phyloP scores from a whole-genome alignment of 2,329 filamentous ascomycete species.

The Aspergillus niger region DNA sequence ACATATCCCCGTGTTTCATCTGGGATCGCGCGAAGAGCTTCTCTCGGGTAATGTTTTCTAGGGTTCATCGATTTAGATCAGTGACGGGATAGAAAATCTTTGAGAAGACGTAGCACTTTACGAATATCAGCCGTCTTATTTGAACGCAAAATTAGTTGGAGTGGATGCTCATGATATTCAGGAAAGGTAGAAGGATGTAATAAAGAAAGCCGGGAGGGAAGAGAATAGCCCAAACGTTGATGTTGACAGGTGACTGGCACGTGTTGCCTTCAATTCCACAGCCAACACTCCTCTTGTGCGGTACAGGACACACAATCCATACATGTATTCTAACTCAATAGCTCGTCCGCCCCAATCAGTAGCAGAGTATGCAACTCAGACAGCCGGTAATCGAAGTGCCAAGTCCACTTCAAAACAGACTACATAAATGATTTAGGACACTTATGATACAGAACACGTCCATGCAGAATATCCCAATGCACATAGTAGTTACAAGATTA shows the following conservation, averaged over 20 bases:
- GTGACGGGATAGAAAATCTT: too few species aligned
- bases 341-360: too few species aligned
- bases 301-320: too few species aligned
- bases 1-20: slow-evolving; percentile 52
- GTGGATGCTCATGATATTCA: background rate
- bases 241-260: background rate
- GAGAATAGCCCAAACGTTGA: background rate
- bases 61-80: background rate
- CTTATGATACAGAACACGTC: too few species aligned
- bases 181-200: background rate
- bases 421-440: too few species aligned
- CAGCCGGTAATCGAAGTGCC: too few species aligned
- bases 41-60: slow-evolving; percentile 52
- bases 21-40: slow-evolving; percentile 68
- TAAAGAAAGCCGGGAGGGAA: background rate
- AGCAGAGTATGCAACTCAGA: too few species aligned
- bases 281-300: too few species aligned
- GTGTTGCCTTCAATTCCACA: background rate
- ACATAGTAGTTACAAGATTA: too few species aligned
- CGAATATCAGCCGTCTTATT: background rate
- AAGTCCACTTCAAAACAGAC: too few species aligned
- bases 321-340: too few species aligned
- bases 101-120: background rate
- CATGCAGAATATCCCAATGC: too few species aligned
- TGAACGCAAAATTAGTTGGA: background rate